phyloP scores from a whole-genome alignment of 805 yeast genomes.

The Metschnikowia proteae region DNA sequence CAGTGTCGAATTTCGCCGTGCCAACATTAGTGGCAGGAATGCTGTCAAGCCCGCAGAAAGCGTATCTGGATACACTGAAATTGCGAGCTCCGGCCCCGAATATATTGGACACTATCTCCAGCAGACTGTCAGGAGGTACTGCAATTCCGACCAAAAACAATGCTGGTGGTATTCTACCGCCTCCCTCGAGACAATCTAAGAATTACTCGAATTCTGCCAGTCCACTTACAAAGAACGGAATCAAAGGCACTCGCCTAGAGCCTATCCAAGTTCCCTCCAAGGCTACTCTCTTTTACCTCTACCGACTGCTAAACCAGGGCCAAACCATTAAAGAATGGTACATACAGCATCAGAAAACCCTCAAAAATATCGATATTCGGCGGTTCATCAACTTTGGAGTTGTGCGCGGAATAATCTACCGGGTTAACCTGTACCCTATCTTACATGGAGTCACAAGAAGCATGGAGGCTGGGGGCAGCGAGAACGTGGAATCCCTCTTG shows the following conservation, averaged over 20 bases:
- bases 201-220: constrained; percentile 8
- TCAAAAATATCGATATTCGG: constrained; percentile 73
- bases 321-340: constrained; percentile 80
- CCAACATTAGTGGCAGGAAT: background rate
- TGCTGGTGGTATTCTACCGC: background rate
- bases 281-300: constrained; percentile 65
- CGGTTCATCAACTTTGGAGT: constrained; percentile 86
- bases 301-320: constrained; percentile 75
- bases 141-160: background rate
- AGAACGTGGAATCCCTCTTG: constrained; percentile 11
- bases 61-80: background rate
- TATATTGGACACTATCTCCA: background rate
- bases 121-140: background rate
- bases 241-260: background rate
- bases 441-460: constrained; percentile 38
- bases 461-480: constrained; percentile 24
- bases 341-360: constrained; percentile 52
- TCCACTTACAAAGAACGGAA: constrained; percentile 8
- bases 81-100: constrained; percentile 7
- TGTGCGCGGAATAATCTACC: constrained; percentile 72
- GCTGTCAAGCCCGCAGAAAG: background rate
- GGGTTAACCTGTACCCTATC: constrained; percentile 76
- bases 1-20: background rate
- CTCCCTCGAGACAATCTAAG: background rate
- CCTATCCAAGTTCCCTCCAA: constrained; percentile 50